Evolutionary conservation across 352 stramenopile genomes (phyloP), one percentile per base, ranked within the genome.

Genomic region (Peronosclerospora sorghi): DNA sequence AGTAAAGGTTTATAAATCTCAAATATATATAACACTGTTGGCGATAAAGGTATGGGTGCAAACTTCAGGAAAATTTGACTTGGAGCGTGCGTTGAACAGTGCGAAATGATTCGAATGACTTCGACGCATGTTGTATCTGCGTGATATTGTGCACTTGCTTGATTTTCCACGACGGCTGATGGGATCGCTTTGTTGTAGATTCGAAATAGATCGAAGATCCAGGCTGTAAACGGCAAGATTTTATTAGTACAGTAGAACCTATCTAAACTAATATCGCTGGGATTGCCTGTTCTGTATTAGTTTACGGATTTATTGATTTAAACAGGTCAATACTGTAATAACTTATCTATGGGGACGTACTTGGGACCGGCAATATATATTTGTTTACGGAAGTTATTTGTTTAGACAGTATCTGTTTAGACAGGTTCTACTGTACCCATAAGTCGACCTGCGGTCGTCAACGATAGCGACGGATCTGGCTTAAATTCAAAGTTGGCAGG

Each of bases 81-180:
- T 82, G 74, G 29, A 84, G 66, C 21, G 49, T 88, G 23, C 70
- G 73, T 7, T 50, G 62, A 23, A 68, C 67, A 17, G 65, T 82
- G 9, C 49, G 61, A 45, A 39, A 47, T 10, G 73, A 84, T 43
- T 40, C 84, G 20, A 59, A 77, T 32, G 66, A 69, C 7, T 84
- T 87, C 56, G 64, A 86, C 41, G 71, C 75, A 37, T 28, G 54
- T 49, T 29, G 14, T 45, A 38, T 8, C 17, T 10, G 17, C n/a
- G n/a, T 37, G 14, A 39, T 14, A 48, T 39, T 15, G 23, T 29
- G 17, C 36, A 36, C 18, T 20, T 24, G 12, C 10, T 32, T 10
- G 28, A 32, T 24, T 9, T 26, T 26, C 21, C 21, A 26, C 21
- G 6, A 26, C 6, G 5, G n/a, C 28, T 62, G 12, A 58, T 19